These are phyloP conservation scores for Solanum gracilifrons DNA, from an alignment of 257 asterid species.

Conservation along the genomic window DNA sequence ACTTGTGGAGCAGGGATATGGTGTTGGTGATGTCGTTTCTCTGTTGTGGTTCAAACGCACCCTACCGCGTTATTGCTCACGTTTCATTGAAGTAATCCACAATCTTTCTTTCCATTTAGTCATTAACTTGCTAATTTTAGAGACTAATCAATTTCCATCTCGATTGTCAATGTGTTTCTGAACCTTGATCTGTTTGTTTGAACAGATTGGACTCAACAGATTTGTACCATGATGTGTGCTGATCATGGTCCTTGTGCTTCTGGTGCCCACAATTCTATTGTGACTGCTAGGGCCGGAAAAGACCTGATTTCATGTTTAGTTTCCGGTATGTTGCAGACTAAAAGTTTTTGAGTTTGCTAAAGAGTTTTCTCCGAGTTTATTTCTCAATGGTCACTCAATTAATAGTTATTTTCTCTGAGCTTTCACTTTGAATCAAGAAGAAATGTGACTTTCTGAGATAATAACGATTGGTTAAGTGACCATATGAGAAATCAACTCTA, in stretches of 20 bases:
- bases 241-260: slow-evolving; percentile 99
- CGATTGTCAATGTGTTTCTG: not conserved
- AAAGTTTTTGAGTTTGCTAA: not conserved
- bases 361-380: not conserved
- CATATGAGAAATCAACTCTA: not conserved
- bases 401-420: not conserved
- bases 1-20: slow-evolving; percentile 89
- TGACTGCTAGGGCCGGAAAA: slow-evolving; percentile 97
- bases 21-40: slow-evolving; percentile 93
- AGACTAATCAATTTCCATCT: not conserved
- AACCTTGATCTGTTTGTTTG: slow-evolving; percentile 9
- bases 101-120: not conserved
- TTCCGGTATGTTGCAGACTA: slow-evolving; percentile 52
- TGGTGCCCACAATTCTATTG: slow-evolving; percentile 97
- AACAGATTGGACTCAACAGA: slow-evolving; percentile 40
- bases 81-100: slow-evolving; percentile 75
- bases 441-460: not conserved
- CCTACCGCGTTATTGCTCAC: slow-evolving; percentile 92
- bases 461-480: not conserved
- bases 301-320: slow-evolving; percentile 92
- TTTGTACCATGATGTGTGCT: slow-evolving; percentile 92
- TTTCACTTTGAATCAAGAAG: not conserved
- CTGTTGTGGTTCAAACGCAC: slow-evolving; percentile 96
- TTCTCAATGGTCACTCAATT: not conserved
- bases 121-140: not conserved